Base-by-base conservation (phyloP, 2,329 filamentous ascomycete genomes). In the Neocucurbitaria cava region DNA sequence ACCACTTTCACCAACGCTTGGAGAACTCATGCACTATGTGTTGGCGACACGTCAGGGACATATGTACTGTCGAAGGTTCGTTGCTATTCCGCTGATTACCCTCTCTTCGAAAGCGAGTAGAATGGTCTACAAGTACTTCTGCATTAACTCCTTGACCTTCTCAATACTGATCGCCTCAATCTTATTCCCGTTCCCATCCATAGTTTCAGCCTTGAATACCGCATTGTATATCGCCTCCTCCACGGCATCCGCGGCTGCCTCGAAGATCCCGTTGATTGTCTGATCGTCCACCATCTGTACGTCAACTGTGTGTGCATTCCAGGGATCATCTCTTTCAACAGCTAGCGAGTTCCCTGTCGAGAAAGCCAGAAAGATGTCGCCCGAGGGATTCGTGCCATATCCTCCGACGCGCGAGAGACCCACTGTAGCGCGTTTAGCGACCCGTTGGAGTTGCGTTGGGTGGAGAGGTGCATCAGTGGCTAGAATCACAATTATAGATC, bases 191-290 rank as follows among this genome's bases (percentile, higher is more conserved):
- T 81, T 79, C 0, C 86, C 86, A 1, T 78, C 80, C 77, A 87
- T 83, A 0, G 82, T 84, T 62, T 86, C 82, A 1, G 86, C 85
- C 76, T 83, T 87, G 56, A 81, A 87, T 8, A 89, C 71, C 0
- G 83, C 81, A 66, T 90, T 89, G 58, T 87, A 83, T 49, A 89
- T 87, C 1, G 85, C 82, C 72, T 90, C 87, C 64, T 89, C 86
- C 0, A 85, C 85, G 0, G 82, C 83, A 65, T 89, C 87, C 0
- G 84, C 83, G 2, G 79, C 82, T 1, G 85, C 87, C 67, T 87
- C 82, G 53, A 89, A 86, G 52, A 88, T 70, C 0, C 81, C 80
- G 59, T 88, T 86, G 55, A 89, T 86, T 3, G 82, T 85, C 46
- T 81, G 75, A 61, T 88, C 85, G 59, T 87, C 82, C 2, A 86